A percentile compares a stretch with the other conserved stretches of the same genome.
phyloP scores from a whole-genome alignment of 2,329 filamentous ascomycete genomes.

The Fusarium longipes region DNA sequence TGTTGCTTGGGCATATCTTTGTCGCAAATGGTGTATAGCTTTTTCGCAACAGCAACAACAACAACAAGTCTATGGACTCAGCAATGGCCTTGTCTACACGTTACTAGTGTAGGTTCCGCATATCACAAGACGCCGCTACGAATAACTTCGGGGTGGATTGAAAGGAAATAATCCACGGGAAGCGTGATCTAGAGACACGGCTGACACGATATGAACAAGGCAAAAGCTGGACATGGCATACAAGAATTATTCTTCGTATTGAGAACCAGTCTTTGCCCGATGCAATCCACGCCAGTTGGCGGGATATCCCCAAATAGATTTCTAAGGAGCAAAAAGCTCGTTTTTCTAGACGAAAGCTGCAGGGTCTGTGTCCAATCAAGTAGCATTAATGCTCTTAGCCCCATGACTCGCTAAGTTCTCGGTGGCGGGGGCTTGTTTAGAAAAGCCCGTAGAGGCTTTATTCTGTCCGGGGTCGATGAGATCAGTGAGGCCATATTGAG shows the following conservation, averaged over 20 bases:
- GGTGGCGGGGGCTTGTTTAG: constrained; percentile 42
- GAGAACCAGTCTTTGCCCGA: constrained; percentile 45
- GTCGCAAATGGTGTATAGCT: constrained; percentile 28
- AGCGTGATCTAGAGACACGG: constrained; percentile 37
- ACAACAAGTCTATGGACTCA: constrained; percentile 6
- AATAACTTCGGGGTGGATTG: constrained; percentile 39
- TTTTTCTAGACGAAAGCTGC: constrained; percentile 46
- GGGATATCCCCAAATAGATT: constrained; percentile 47
- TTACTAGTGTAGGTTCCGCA: constrained; percentile 40
- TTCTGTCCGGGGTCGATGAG: constrained; percentile 26
- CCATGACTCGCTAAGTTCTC: constrained; percentile 46
- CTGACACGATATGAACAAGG: constrained; percentile 39
- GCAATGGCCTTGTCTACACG: constrained; percentile 36
- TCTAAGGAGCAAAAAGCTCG: constrained; percentile 46
- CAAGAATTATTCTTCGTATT: constrained; percentile 44
- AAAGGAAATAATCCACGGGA: constrained; percentile 44
- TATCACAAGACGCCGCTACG: constrained; percentile 38
- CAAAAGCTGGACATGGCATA: constrained; percentile 38
- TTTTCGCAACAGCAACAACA: constrained; percentile 24
- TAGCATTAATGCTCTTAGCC: constrained; percentile 33
- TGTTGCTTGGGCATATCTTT: constrained; percentile 31
- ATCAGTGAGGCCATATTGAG: constrained; percentile 46
- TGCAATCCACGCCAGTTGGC: constrained; percentile 44
- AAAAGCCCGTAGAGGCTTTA: constrained; percentile 35
- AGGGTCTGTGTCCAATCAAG: constrained; percentile 42